Percentiles rank a stretch among this genome's conserved stretches.
Conservation (phyloP, 495 filamentous ascomycete genomes). For the Trichoderma virens region DNA sequence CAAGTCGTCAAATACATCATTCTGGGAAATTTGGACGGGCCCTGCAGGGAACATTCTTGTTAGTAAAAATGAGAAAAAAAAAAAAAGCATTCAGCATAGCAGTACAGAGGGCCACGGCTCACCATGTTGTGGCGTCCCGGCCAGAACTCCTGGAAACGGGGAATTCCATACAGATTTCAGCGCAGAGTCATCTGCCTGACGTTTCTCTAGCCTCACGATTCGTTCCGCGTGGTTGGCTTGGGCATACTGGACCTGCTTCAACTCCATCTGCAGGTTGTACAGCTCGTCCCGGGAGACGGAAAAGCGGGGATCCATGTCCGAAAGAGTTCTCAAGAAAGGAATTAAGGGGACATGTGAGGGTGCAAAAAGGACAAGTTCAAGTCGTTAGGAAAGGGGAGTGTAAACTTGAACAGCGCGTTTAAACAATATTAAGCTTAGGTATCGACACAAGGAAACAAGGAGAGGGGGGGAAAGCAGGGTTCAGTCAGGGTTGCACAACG, state of each 20-base stretch:
- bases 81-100: no score
- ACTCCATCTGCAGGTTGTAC: constrained; percentile 78
- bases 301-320: constrained; percentile 50
- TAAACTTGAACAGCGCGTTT: not conserved
- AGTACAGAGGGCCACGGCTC: constrained; percentile 21
- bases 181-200: constrained; percentile 70
- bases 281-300: constrained; percentile 58
- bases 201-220: constrained; percentile 68
- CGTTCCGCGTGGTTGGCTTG: constrained; percentile 79
- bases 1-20: constrained; percentile 68
- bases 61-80: not conserved
- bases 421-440: not conserved
- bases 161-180: constrained; percentile 86
- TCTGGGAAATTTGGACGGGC: constrained; percentile 61
- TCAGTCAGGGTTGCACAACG: not conserved
- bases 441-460: not conserved
- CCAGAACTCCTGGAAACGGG: constrained; percentile 70
- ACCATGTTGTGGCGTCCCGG: constrained; percentile 79
- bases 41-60: constrained; percentile 40
- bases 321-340: not conserved
- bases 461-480: not conserved
- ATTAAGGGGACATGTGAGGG: not conserved
- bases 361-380: not conserved
- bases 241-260: constrained; percentile 71
- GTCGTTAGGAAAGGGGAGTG: not conserved